These are phyloP conservation scores for Hypoxylon perforatum DNA, from an alignment of 495 filamentous ascomycete genomes.

Conservation along the genomic window DNA sequence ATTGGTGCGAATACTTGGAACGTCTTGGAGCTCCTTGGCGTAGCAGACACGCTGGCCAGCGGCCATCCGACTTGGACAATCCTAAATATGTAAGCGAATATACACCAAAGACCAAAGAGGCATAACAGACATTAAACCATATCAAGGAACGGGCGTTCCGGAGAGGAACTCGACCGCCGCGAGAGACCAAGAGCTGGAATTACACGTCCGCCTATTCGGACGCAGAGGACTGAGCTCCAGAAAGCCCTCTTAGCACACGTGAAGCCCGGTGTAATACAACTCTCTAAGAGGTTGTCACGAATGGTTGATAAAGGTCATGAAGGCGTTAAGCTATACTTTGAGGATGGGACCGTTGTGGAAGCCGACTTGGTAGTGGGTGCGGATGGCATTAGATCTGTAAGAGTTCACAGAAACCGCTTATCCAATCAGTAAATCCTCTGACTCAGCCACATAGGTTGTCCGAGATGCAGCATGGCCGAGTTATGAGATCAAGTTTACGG, in stretches of 20 bases:
- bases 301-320: constrained; percentile 42
- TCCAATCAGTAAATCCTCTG: constrained; percentile 8
- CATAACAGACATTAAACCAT: constrained; percentile 6
- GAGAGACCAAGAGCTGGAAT: constrained; percentile 20
- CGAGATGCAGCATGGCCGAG: constrained; percentile 46
- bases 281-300: constrained; percentile 51
- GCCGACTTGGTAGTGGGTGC: constrained; percentile 64
- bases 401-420: constrained; percentile 23
- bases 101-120: neutral
- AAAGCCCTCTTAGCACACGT: constrained; percentile 52
- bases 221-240: constrained; percentile 55
- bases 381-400: constrained; percentile 64
- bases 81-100: constrained; percentile 41
- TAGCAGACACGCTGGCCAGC: constrained; percentile 51
- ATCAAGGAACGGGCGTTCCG: constrained; percentile 48
- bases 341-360: constrained; percentile 49
- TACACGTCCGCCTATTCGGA: constrained; percentile 43
- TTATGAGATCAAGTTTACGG: constrained; percentile 54
- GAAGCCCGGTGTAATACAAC: constrained; percentile 50
- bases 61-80: constrained; percentile 44
- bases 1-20: constrained; percentile 57
- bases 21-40: constrained; percentile 58
- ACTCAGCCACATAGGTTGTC: constrained; percentile 33
- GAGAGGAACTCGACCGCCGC: constrained; percentile 41
- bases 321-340: constrained; percentile 50